Percentiles rank a stretch among this genome's conserved stretches.
Conservation (phyloP, 2,329 filamentous ascomycete species). For the Fusarium tjaetaba region DNA sequence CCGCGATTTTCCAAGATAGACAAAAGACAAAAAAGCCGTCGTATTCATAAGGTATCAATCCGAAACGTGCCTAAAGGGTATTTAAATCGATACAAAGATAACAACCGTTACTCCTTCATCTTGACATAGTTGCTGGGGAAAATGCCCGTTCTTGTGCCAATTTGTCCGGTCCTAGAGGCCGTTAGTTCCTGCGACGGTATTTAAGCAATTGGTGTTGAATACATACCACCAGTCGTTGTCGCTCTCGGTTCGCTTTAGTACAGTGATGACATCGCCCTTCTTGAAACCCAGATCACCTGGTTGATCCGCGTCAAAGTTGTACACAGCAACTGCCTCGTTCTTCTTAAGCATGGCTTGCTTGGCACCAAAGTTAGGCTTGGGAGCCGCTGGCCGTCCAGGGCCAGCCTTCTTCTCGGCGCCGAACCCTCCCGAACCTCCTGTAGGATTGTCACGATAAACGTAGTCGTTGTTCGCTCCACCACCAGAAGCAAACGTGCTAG, state of each 20-base stretch:
- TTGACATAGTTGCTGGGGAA: conserved; percentile 88
- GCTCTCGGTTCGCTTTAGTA: conserved; percentile 92
- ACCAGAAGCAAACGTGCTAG: conserved; percentile 60
- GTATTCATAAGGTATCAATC: conserved; percentile 12
- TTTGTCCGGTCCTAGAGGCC: conserved; percentile 78
- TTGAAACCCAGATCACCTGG: conserved; percentile 94
- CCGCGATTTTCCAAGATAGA: background rate
- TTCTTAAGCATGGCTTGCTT: conserved; percentile 66
- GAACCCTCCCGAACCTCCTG: conserved; percentile 32
- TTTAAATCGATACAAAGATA: conserved; percentile 33
- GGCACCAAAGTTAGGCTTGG: conserved; percentile 83
- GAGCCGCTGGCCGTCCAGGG: conserved; percentile 83
- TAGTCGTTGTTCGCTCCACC: conserved; percentile 61
- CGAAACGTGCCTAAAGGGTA: conserved; percentile 35
- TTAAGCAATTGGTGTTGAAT: background rate
- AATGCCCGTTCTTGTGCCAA: conserved; percentile 86
- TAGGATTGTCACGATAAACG: conserved; percentile 61
- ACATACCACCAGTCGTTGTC: conserved; percentile 93
- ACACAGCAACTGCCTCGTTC: conserved; percentile 90
- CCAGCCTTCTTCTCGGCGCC: conserved; percentile 57
- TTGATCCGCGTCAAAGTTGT: conserved; percentile 94
- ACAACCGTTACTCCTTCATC: conserved; percentile 62
- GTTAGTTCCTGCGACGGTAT: background rate
- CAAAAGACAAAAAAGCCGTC: conserved; percentile 10
- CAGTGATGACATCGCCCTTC: conserved; percentile 96